Percentiles rank a stretch among this genome's conserved stretches.
These are phyloP conservation scores for Cystobasidium onofrii DNA, from an alignment of 768 basidiomycete species.

Conservation along the genomic window DNA sequence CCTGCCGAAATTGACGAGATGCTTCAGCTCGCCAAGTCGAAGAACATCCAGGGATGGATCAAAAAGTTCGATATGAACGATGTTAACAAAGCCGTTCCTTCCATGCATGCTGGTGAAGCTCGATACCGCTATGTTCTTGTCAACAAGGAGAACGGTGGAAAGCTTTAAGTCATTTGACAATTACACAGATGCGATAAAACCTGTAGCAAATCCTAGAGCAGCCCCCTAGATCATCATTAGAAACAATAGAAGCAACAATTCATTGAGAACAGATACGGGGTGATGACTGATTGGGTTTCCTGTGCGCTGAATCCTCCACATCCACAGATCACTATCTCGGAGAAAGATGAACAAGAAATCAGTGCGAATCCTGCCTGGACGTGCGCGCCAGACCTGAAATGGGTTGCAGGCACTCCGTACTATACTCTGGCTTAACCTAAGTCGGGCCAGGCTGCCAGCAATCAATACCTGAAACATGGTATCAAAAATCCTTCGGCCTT, in stretches of 20 bases:
- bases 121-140: conserved; percentile 55
- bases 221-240: neutral
- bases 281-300: too few species aligned
- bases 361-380: too few species aligned
- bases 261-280: neutral
- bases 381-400: too few species aligned
- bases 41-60: conserved; percentile 53
- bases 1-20: conserved; percentile 49
- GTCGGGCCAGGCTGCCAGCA: too few species aligned
- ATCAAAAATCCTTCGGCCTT: too few species aligned
- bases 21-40: conserved; percentile 56
- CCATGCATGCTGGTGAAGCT: conserved; percentile 51
- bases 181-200: neutral
- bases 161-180: neutral
- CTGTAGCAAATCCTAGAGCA: neutral
- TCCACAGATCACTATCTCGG: too few species aligned
- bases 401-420: too few species aligned
- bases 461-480: too few species aligned
- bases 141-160: conserved; percentile 27
- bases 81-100: conserved; percentile 43
- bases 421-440: too few species aligned
- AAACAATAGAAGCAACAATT: neutral
- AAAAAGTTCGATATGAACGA: conserved; percentile 39
- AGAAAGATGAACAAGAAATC: too few species aligned
- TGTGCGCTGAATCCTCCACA: too few species aligned